Base-by-base conservation (phyloP, 352 stramenopile species). In the Blastocystis sp. region DNA sequence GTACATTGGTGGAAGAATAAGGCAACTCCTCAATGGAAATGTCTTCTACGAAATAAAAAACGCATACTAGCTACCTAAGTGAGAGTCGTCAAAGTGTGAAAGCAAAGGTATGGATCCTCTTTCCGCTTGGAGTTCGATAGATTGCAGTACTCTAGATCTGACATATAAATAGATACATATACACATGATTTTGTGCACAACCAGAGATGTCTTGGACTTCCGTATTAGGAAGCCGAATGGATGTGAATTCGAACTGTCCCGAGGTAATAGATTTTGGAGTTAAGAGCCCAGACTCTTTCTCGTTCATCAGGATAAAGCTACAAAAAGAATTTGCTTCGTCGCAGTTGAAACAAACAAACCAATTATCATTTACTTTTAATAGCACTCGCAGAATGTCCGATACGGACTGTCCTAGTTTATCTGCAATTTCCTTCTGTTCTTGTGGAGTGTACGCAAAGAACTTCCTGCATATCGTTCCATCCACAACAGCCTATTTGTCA, bases 241-340 rank as follows among this genome's bases (percentile, higher is more conserved):
- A 85, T 13, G 73, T 66, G 47, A 85, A 85, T 62, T 85, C 73
- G 56, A 85, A 85, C 37, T 85, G 45, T 11, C 73, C 73, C 13
- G 63, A 50, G 16, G 55, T 62, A 18, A 85, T 30, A 26, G 73
- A 50, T 34, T 85, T 78, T 37, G n/a, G 63, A 20, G 13, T 30
- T 37, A 20, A 39, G 16, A 47, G 20, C 11, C 4, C 26, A 2
- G n/a, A 7, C 16, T 73, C 63, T 37, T 73, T 73, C 20, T 73
- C 63, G 63, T 37, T 73, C 63, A 73, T 73, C 8, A 34, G 30
- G 20, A 8, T 47, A 37, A 43, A 20, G 26, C 50, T 13, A 43
- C 24, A 73, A 73, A n/a, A 73, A 45, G 30, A 39, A 73, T 41
- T n/a, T 47, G 30, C 63, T 73, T 73, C 63, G 63, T 45, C 11